Percentiles rank a stretch among this genome's conserved stretches.
Evolutionary conservation across 164 flowering plant species (phyloP).

Genomic region (Cinnamomum micranthum): DNA sequence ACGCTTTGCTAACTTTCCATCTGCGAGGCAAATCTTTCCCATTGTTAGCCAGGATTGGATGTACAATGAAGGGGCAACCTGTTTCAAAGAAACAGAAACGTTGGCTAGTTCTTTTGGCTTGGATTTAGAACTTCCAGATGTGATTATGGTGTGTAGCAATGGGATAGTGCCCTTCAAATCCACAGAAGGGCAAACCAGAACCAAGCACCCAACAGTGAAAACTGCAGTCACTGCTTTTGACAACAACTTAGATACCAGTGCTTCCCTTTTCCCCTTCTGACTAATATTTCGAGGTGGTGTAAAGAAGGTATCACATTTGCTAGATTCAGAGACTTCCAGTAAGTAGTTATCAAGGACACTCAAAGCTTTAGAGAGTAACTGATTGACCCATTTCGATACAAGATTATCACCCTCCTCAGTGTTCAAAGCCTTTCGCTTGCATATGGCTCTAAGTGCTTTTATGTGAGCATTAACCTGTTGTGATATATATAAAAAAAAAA

Average conservation of each 20-base stretch:
- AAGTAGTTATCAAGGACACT: slow-evolving; percentile 50
- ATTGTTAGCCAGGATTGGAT: slow-evolving; percentile 90
- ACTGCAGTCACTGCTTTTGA: slow-evolving; percentile 58
- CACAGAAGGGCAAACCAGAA: slow-evolving; percentile 70
- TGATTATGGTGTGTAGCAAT: slow-evolving; percentile 68
- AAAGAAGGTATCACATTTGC: slow-evolving; percentile 30
- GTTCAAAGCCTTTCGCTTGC: slow-evolving; percentile 64
- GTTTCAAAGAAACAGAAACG: slow-evolving; percentile 40
- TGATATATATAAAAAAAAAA: neutral
- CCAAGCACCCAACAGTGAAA: slow-evolving; percentile 80
- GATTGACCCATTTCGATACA: slow-evolving; percentile 58
- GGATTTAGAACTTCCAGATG: slow-evolving; percentile 56
- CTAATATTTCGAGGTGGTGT: slow-evolving; percentile 52
- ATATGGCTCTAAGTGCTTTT: slow-evolving; percentile 79
- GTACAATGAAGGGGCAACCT: slow-evolving; percentile 64
- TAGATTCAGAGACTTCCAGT: slow-evolving; percentile 34
- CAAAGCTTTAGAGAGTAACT: slow-evolving; percentile 65
- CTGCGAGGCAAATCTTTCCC: slow-evolving; percentile 94
- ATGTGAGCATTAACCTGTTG: slow-evolving; percentile 89
- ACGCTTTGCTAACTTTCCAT: slow-evolving; percentile 81
- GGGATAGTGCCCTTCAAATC: slow-evolving; percentile 56
- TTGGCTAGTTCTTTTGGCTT: slow-evolving; percentile 46
- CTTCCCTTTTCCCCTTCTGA: slow-evolving; percentile 34
- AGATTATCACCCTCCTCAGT: slow-evolving; percentile 65
- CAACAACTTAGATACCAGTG: slow-evolving; percentile 20